Evolutionary conservation across 2,329 filamentous ascomycete genomes (phyloP).

Genomic region (Teratosphaeria viscida): DNA sequence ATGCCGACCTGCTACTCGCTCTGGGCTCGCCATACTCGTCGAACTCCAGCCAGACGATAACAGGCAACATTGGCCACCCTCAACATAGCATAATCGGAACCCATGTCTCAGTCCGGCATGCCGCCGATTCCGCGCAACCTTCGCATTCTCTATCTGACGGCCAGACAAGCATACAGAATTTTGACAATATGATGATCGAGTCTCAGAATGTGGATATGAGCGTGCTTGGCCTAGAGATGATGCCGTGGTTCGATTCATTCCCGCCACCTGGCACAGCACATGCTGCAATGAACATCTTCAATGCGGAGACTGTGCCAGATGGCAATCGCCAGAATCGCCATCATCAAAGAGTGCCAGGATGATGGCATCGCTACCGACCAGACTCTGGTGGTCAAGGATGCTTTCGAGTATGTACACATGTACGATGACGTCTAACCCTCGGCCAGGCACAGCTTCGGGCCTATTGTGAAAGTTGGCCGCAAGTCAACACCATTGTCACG

Average conservation of each 20-base stretch:
- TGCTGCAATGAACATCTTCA: not conserved
- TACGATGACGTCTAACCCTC: not conserved
- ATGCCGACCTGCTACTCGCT: constrained; percentile 30
- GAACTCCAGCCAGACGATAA: not conserved
- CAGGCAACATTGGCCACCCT: not conserved
- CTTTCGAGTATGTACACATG: not conserved
- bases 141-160: not conserved
- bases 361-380: not conserved
- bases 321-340: not conserved
- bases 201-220: constrained; percentile 69
- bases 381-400: not conserved
- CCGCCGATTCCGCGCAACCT: no score
- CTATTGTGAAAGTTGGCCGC: not conserved
- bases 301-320: not conserved
- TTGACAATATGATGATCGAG: constrained; percentile 57
- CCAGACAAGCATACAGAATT: constrained; percentile 9
- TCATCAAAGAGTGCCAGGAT: not conserved
- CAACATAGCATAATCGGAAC: not conserved
- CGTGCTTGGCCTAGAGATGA: constrained; percentile 56
- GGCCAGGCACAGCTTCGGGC: not conserved
- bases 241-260: constrained; percentile 66
- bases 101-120: not conserved
- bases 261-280: not conserved
- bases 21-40: constrained; percentile 35
- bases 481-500: not conserved